Base-by-base conservation (phyloP, 2,329 filamentous ascomycete species). In the Penicillium concentricum region DNA sequence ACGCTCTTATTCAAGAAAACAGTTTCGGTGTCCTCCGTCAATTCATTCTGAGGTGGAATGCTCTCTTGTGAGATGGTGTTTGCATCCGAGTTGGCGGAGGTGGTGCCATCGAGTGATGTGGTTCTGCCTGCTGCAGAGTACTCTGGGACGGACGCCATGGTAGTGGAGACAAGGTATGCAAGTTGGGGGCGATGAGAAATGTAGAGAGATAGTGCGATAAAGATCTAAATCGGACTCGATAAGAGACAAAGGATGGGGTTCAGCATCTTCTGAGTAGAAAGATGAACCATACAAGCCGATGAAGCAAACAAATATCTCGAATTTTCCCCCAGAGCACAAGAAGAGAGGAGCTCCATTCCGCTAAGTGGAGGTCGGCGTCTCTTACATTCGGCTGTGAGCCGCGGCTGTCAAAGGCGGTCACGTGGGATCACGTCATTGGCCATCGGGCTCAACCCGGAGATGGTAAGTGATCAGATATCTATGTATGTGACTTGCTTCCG, bases 111-210 rank as follows among this genome's bases (percentile, higher is more conserved):
- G 38, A 67, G 66, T 16, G 67, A 61, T 51, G 65, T 63, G 48
- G 63, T 58, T 61, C 70, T 66, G 55, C 66, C 62, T 41, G 67
- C 55, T 41, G 68, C 55, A 37, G 72, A 66, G 54, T 67, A 71
- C 57, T 65, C 67, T 20, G 71, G 67, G 42, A 73, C 58, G 28
- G 74, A 75, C 10, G 71, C 69, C 74, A 76, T 76, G 32, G 52
- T 64, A 51, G 58, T 48, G 47, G 47, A 16, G 49, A 44, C 38
- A 18, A 45, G 38, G 30, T 51, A 26, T 51, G 38, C 20, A 37
- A 24, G 38, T 30, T 37, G 28, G 24, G 42, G 34, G 30, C 30
- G 45, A 46, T 43, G 39, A 30, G 42, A 24, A 20, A 43, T 37
- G 28, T 38, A 34, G 26, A 51, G 49, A 20, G 49, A 45, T 24